Conservation (phyloP, 2,329 filamentous ascomycete species). For the Colletotrichum liriopes region DNA sequence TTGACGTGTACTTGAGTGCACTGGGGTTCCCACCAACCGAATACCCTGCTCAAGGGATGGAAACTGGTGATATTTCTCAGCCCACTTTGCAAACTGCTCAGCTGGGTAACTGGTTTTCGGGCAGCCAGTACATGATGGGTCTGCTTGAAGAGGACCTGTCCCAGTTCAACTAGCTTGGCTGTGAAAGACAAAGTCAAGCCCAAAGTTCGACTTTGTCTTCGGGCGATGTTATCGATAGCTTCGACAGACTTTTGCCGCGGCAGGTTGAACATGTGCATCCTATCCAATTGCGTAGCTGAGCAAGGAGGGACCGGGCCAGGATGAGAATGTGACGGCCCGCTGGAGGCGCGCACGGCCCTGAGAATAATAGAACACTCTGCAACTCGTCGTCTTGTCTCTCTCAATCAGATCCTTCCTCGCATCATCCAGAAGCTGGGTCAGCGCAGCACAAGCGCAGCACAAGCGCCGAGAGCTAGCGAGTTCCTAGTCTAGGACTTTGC, state of each 20-base stretch:
- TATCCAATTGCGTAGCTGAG: background rate
- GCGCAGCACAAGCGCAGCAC: background rate
- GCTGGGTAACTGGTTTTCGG: slow-evolving; percentile 77
- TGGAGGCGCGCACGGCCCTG: background rate
- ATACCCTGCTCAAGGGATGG: slow-evolving; percentile 45
- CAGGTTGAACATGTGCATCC: background rate
- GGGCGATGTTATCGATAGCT: background rate
- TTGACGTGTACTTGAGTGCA: slow-evolving; percentile 76
- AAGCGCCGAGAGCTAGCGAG: background rate
- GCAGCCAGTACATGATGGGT: slow-evolving; percentile 76
- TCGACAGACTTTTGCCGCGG: no score
- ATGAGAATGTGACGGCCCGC: background rate
- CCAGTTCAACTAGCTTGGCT: slow-evolving; percentile 52
- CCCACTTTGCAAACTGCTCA: slow-evolving; percentile 57
- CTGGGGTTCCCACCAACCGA: slow-evolving; percentile 71
- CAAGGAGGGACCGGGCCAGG: background rate
- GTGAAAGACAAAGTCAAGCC: background rate
- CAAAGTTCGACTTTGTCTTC: background rate
- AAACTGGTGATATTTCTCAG: slow-evolving; percentile 50
- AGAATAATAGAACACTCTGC: background rate
- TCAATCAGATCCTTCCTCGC: no score
- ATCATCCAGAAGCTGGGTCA: background rate
- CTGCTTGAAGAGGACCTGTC: slow-evolving; percentile 74
- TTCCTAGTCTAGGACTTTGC: background rate
- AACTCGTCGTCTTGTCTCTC: background rate